phyloP scores from a whole-genome alignment of 345 rosid genomes.

The Anacardium occidentale region DNA sequence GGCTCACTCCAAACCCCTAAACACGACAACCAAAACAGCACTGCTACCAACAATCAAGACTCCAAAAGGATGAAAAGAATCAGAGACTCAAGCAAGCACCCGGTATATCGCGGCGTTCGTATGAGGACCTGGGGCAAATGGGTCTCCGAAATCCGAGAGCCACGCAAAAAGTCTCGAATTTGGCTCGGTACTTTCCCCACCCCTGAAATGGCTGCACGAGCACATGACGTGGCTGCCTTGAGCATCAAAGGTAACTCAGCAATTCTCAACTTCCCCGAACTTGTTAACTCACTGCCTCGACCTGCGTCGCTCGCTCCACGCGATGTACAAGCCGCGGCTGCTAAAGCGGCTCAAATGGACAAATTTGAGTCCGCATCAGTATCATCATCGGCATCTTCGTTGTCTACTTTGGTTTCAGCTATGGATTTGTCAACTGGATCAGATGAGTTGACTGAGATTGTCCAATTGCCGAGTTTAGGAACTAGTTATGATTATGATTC shows the following conservation, averaged over 20 bases:
- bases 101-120: slow-evolving; percentile 76
- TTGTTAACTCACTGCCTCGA: slow-evolving; percentile 62
- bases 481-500: slow-evolving; percentile 38
- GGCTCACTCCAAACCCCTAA: slow-evolving; percentile 12
- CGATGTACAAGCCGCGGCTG: slow-evolving; percentile 87
- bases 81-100: slow-evolving; percentile 65
- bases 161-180: slow-evolving; percentile 86
- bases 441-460: slow-evolving; percentile 74
- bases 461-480: slow-evolving; percentile 72
- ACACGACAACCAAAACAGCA: slow-evolving; percentile 14
- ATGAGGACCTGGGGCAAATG: slow-evolving; percentile 98
- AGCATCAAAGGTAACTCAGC: slow-evolving; percentile 82
- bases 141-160: slow-evolving; percentile 97
- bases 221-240: slow-evolving; percentile 89
- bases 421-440: slow-evolving; percentile 51
- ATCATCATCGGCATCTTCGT: slow-evolving; percentile 29
- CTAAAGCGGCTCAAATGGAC: slow-evolving; percentile 81
- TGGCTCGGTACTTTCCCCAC: slow-evolving; percentile 94
- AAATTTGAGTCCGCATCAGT: slow-evolving; percentile 22
- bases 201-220: slow-evolving; percentile 98
- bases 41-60: slow-evolving; percentile 10
- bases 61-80: slow-evolving; percentile 40
- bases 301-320: slow-evolving; percentile 75
- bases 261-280: slow-evolving; percentile 84
- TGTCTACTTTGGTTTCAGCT: slow-evolving; percentile 49